Percentiles rank a stretch among this genome's conserved stretches.
Conservation (phyloP, 106 monocot genomes). For the Cymbidium sinense region DNA sequence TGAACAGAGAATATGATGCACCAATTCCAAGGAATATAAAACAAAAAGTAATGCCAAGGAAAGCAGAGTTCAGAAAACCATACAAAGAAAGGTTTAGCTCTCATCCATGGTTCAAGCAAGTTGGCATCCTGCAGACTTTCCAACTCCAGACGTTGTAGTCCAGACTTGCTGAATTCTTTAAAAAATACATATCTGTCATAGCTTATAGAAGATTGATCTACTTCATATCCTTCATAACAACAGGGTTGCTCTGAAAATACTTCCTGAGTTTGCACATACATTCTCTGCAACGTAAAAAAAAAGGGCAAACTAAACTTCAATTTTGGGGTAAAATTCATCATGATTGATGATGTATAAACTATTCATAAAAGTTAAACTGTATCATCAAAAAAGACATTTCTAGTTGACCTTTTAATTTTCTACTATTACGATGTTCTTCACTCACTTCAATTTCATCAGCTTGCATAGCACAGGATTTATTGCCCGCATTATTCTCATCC, state of each 20-base stretch:
- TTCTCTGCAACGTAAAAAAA: slow-evolving; percentile 10
- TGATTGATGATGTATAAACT: not conserved
- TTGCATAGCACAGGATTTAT: not conserved
- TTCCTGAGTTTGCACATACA: not conserved
- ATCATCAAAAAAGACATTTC: not conserved
- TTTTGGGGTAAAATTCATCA: not conserved
- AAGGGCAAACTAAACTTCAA: not conserved
- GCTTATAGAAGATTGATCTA: not conserved
- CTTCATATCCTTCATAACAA: slow-evolving; percentile 16
- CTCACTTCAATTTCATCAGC: slow-evolving; percentile 10
- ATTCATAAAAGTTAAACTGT: not conserved
- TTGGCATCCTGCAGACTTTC: slow-evolving; percentile 25
- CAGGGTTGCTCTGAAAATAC: not conserved
- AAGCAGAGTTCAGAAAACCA: slow-evolving; percentile 1
- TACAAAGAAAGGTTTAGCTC: slow-evolving; percentile 49
- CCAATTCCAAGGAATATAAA: not conserved
- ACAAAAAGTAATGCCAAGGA: not conserved
- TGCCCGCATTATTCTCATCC: not conserved
- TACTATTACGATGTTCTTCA: slow-evolving; percentile 7
- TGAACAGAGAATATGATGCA: not conserved
- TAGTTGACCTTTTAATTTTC: not conserved
- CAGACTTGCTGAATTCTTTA: slow-evolving; percentile 51
- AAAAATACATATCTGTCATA: slow-evolving; percentile 36
- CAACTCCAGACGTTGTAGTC: slow-evolving; percentile 49
- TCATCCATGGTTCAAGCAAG: slow-evolving; percentile 52